Percentiles rank a stretch among this genome's conserved stretches.
phyloP scores from a whole-genome alignment of 2,329 filamentous ascomycete genomes.

The Pyrenochaeta sp. region DNA sequence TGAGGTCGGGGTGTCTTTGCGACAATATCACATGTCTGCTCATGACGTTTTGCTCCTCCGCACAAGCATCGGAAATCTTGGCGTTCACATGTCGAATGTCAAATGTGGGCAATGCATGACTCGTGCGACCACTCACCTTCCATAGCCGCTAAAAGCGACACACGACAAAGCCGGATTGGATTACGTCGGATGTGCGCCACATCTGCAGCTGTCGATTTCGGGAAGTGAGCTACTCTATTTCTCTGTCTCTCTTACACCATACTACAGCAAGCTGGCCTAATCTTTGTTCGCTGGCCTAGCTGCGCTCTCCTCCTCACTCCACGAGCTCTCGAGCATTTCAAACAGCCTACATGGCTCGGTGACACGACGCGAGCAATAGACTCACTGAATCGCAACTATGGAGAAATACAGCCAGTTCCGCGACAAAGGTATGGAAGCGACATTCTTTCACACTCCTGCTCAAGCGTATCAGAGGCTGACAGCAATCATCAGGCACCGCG shows the following conservation, averaged over 20 bases:
- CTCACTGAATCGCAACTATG: slow-evolving; percentile 61
- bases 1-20: too few species aligned
- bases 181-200: slow-evolving; percentile 9
- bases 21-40: neutral
- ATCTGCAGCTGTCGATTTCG: slow-evolving; percentile 1
- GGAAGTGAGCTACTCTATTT: slow-evolving; percentile 9
- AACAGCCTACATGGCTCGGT: slow-evolving; percentile 24
- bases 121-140: slow-evolving; percentile 23
- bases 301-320: neutral
- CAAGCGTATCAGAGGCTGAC: slow-evolving; percentile 17
- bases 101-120: slow-evolving; percentile 8
- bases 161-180: slow-evolving; percentile 9
- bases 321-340: neutral
- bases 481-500: slow-evolving; percentile 74
- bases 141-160: slow-evolving; percentile 24
- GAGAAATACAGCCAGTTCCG: slow-evolving; percentile 95
- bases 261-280: neutral
- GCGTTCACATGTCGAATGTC: slow-evolving; percentile 34
- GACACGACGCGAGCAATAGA: slow-evolving; percentile 17
- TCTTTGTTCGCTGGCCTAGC: too few species aligned
- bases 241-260: neutral
- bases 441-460: neutral
- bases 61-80: slow-evolving; percentile 16
- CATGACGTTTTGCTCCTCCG: neutral
- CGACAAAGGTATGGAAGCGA: slow-evolving; percentile 72